Base-by-base conservation (phyloP, 2,329 filamentous ascomycete species). In the Microsporum audouinii region DNA sequence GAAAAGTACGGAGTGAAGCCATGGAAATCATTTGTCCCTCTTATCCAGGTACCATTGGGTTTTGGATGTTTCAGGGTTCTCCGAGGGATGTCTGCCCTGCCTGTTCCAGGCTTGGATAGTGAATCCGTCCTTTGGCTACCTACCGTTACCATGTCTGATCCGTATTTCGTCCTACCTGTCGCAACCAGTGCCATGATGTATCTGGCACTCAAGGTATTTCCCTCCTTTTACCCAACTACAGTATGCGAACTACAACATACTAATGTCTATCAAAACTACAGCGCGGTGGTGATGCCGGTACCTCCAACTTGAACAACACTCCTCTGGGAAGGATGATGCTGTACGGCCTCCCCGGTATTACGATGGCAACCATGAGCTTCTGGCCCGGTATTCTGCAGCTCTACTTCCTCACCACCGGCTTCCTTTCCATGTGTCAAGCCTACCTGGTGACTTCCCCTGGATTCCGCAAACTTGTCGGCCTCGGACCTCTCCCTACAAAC, bases 41-140 rank as follows among this genome's bases (percentile, higher is more conserved):
- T 88, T 65, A 29, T 85, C 33, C 84, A 88, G 68, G 74, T 87
- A 10, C 85, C 91, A 3, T 78, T 95, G 65, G 88, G 87, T 63
- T 90, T 85, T 72, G 90, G 91, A 68, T 85, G 88, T 63, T 97
- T 92, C 79, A 84, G 88, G 63, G 78, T 92, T 53, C 73, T 95
- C 65, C 81, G 84, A 59, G 85, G 81, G 66, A 95, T 96, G 88
- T 75, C 84, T 0, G 73, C 79, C 27, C 76, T 97, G 56, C 92
- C 92, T 2, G 89, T 96, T 3, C 92, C 92, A 0, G 86, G 84
- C 0, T 73, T 97, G 65, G 82, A 88, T 67, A 77, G 76, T 0
- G 88, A 88, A 36, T 86, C 88, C 2, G 75, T 85, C 39, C 75
- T 85, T 45, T 99, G 94, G 94, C 82, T 97, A 66, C 75, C 78